phyloP scores from a whole-genome alignment of 257 asterid genomes.

The Jacaranda mimosifolia region DNA sequence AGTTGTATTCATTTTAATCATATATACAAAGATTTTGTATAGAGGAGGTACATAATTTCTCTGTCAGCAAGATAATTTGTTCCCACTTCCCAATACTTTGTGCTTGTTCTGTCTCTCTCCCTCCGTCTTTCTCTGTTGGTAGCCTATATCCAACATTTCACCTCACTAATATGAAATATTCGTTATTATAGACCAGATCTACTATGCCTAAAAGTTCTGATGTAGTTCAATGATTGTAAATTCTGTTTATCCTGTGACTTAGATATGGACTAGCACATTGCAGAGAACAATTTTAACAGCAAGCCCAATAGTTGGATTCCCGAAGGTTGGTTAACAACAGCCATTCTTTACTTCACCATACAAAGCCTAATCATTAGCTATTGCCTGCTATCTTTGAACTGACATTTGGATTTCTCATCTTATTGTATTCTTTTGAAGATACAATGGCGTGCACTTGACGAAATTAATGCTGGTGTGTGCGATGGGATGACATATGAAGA shows the following conservation, averaged over 20 bases:
- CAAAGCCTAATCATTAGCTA: constrained; percentile 22
- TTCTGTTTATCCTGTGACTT: constrained; percentile 44
- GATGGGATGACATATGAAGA: constrained; percentile 99
- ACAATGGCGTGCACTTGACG: constrained; percentile 99
- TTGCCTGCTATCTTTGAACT: constrained; percentile 30
- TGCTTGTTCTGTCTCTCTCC: no score
- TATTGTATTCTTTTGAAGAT: constrained; percentile 58
- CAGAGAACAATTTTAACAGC: constrained; percentile 96
- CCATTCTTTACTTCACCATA: constrained; percentile 20
- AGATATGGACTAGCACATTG: constrained; percentile 99
- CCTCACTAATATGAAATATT: constrained; percentile 3
- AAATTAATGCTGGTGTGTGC: constrained; percentile 93
- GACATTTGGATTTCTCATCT: constrained; percentile 26
- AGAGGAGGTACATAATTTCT: constrained; percentile 8
- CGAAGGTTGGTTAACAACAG: constrained; percentile 67
- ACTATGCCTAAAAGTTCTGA: constrained; percentile 21
- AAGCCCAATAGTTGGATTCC: constrained; percentile 86
- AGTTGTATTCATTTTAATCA: constrained; percentile 1
- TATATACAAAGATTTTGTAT: background rate
- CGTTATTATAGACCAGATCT: constrained; percentile 14
- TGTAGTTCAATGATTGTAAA: constrained; percentile 29
- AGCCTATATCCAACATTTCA: background rate
- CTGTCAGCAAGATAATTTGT: background rate
- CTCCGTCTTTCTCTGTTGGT: background rate
- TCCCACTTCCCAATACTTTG: background rate